phyloP scores from a whole-genome alignment of 2,329 filamentous ascomycete species.

The Sclerotinia minor region DNA sequence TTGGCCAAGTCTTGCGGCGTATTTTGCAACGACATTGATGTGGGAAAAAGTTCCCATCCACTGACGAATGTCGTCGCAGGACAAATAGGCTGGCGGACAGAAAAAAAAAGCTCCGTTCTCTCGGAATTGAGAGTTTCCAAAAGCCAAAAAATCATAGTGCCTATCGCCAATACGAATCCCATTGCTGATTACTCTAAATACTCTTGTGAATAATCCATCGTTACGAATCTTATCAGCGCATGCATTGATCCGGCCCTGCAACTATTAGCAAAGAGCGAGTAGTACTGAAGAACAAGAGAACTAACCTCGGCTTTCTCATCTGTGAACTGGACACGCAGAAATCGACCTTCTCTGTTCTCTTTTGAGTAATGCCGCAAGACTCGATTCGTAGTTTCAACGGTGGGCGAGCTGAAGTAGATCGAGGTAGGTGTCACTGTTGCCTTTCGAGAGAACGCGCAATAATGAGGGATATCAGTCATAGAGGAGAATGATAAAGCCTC shows the following conservation, averaged over 20 bases:
- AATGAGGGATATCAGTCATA: conserved; percentile 59
- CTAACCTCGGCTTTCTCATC: conserved; percentile 63
- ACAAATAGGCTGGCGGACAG: conserved; percentile 64
- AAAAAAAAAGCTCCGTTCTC: conserved; percentile 95
- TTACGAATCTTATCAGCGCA: conserved; percentile 53
- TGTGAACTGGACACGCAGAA: conserved; percentile 84
- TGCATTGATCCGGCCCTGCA: conserved; percentile 59
- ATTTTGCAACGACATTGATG: conserved; percentile 84
- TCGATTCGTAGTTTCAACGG: conserved; percentile 83
- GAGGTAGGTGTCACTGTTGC: conserved; percentile 82
- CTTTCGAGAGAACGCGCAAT: conserved; percentile 75
- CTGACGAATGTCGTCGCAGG: conserved; percentile 72
- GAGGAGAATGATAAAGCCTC: conserved; percentile 51
- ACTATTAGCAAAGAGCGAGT: conserved; percentile 28
- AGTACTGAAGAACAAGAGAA: neutral
- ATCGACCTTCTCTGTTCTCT: conserved; percentile 67
- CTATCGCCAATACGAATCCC: conserved; percentile 82
- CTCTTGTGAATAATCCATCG: conserved; percentile 71
- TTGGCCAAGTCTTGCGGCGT: conserved; percentile 85
- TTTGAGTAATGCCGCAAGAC: conserved; percentile 70
- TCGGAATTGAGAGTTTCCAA: conserved; percentile 91
- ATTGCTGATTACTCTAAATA: conserved; percentile 69
- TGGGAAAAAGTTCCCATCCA: conserved; percentile 86
- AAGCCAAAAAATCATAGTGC: conserved; percentile 86
- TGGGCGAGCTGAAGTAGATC: conserved; percentile 74